Evolutionary conservation across 352 stramenopile species (phyloP).

Genomic region (Phytopythium cucurbitacearum): DNA sequence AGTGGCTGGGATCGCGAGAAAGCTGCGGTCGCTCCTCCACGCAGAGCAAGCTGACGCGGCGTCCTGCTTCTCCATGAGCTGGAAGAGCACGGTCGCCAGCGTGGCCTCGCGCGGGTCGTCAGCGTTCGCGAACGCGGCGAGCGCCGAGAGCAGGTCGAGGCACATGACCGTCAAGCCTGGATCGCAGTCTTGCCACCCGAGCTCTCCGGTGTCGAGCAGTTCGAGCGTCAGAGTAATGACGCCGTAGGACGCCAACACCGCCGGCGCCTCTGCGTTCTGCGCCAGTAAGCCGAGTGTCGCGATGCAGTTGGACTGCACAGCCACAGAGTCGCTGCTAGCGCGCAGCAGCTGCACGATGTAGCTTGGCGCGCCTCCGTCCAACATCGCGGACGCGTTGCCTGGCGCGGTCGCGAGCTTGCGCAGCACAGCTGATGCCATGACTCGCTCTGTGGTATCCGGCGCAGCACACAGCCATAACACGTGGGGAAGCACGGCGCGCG

Average conservation of each 20-base stretch:
- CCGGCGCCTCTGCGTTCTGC: conserved; percentile 37
- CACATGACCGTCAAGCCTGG: conserved; percentile 55
- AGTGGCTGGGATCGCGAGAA: conserved; percentile 34
- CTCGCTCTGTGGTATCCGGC: background rate
- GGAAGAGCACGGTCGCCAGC: conserved; percentile 52
- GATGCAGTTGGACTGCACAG: conserved; percentile 66
- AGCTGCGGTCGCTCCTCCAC: conserved; percentile 61
- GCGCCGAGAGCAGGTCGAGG: conserved; percentile 51
- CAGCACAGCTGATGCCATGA: conserved; percentile 50
- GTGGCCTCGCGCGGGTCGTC: conserved; percentile 48
- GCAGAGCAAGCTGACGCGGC: background rate
- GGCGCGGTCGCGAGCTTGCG: conserved; percentile 64
- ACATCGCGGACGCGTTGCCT: conserved; percentile 56
- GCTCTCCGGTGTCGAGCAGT: conserved; percentile 18
- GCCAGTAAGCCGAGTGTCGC: conserved; percentile 58
- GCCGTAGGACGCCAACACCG: conserved; percentile 44
- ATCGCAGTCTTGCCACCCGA: conserved; percentile 5
- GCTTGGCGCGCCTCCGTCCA: conserved; percentile 49
- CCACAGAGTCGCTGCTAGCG: conserved; percentile 17
- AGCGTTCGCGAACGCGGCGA: conserved; percentile 53
- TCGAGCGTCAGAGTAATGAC: conserved; percentile 55
- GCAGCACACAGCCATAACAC: conserved; percentile 38
- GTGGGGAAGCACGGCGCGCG: conserved; percentile 38
- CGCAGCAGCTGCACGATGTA: conserved; percentile 49
- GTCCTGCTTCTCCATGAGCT: conserved; percentile 57